A percentile compares a stretch with the other conserved stretches of the same genome.
Evolutionary conservation across 2,329 filamentous ascomycete genomes (phyloP).

Genomic region (Colletotrichum nymphaeae): DNA sequence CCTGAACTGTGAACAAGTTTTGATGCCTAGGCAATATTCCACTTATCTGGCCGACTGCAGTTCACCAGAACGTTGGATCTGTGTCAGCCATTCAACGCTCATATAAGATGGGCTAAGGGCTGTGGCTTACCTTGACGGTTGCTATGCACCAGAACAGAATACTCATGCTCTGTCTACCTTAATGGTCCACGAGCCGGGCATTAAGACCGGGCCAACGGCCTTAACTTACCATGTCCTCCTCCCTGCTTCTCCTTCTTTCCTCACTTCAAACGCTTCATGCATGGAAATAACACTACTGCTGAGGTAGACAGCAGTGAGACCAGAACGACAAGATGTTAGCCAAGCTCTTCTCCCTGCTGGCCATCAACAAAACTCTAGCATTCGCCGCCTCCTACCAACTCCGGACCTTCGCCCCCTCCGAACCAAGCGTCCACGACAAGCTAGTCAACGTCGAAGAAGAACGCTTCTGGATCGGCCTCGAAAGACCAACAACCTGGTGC

Average conservation of each 20-base stretch:
- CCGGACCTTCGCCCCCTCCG: slow-evolving; percentile 35
- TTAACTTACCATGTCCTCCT: too few species aligned
- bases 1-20: neutral
- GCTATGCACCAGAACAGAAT: too few species aligned
- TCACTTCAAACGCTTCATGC: neutral
- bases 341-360: neutral
- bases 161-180: neutral
- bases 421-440: slow-evolving; percentile 38
- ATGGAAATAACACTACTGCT: neutral
- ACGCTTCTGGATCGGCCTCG: slow-evolving; percentile 43
- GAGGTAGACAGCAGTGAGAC: too few species aligned
- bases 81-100: neutral
- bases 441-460: slow-evolving; percentile 43
- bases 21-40: neutral
- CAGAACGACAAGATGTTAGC: neutral
- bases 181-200: neutral
- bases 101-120: neutral
- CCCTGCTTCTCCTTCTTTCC: too few species aligned
- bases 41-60: neutral
- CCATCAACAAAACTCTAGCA: neutral
- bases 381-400: neutral
- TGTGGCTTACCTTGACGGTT: neutral
- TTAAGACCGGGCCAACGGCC: neutral
- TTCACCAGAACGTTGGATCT: neutral
- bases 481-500: slow-evolving; percentile 15